Evolutionary conservation across 352 stramenopile genomes (phyloP).

Genomic region (Phytophthora hibernalis): DNA sequence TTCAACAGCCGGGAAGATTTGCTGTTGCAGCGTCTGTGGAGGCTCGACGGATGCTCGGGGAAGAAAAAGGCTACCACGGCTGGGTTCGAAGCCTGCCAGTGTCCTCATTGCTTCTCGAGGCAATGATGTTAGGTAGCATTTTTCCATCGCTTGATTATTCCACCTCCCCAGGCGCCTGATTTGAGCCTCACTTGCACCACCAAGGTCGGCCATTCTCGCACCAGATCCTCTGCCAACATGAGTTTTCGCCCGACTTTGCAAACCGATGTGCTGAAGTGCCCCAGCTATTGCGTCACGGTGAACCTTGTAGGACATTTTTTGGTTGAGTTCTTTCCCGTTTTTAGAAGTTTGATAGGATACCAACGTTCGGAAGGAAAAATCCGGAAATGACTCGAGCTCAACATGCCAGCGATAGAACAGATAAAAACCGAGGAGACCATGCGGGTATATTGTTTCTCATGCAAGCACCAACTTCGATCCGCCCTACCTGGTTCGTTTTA

Average conservation of each 20-base stretch:
- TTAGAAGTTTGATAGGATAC: too few species aligned
- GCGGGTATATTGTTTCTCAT: slow-evolving; percentile 20
- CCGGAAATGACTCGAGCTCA: slow-evolving; percentile 2
- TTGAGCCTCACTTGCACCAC: slow-evolving; percentile 13
- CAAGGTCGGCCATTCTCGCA: slow-evolving; percentile 4
- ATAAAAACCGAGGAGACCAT: slow-evolving; percentile 6
- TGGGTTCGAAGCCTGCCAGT: slow-evolving; percentile 11
- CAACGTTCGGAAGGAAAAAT: too few species aligned
- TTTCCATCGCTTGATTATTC: slow-evolving; percentile 22
- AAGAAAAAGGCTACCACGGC: not conserved
- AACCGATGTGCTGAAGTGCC: too few species aligned
- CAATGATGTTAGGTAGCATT: slow-evolving; percentile 13
- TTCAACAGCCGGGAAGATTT: not conserved
- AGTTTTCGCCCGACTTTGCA: too few species aligned
- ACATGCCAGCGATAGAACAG: slow-evolving; percentile 19
- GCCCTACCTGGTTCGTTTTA: slow-evolving; percentile 19
- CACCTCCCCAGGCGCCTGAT: slow-evolving; percentile 10
- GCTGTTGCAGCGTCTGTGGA: not conserved
- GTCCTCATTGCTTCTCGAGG: slow-evolving; percentile 15
- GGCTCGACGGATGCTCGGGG: not conserved
- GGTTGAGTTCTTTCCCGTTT: too few species aligned
- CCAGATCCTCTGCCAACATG: not conserved
- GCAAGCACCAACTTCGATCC: slow-evolving; percentile 10
- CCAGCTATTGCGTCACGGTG: too few species aligned
- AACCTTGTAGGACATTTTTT: too few species aligned